Evolutionary conservation across 2,329 filamentous ascomycete genomes (phyloP).

Genomic region (Hypoxylon sp.): DNA sequence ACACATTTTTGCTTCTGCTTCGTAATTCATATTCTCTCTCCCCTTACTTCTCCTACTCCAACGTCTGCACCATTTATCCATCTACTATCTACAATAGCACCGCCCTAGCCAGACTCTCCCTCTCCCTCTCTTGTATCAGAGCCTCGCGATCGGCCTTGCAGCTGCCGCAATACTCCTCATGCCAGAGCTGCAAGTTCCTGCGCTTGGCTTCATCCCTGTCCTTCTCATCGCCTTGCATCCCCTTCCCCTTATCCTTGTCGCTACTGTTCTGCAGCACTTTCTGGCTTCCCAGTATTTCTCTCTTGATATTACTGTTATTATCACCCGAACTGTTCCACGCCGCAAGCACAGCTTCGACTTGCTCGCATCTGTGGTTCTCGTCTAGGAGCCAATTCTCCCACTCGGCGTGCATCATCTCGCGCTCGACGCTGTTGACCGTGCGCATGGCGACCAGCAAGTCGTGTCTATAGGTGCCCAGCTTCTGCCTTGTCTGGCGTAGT

Average conservation of each 20-base stretch:
- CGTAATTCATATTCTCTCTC: conserved; percentile 2
- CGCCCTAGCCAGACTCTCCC: conserved; percentile 23
- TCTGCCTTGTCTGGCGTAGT: conserved; percentile 84
- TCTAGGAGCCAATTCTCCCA: conserved; percentile 94
- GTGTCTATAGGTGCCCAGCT: conserved; percentile 86
- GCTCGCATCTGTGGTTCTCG: conserved; percentile 82
- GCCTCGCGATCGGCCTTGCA: conserved; percentile 64
- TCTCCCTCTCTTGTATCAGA: conserved; percentile 48
- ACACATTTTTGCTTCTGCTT: neutral
- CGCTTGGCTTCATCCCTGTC: conserved; percentile 43
- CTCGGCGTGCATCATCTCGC: conserved; percentile 86
- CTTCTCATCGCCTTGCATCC: conserved; percentile 1
- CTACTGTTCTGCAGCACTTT: conserved; percentile 51
- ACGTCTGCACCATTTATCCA: neutral
- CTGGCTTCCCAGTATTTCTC: conserved; percentile 47
- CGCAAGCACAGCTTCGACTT: conserved; percentile 66
- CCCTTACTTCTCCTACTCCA: neutral
- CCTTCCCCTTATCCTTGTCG: conserved; percentile 18
- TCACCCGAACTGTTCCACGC: conserved; percentile 41
- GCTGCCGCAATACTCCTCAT: conserved; percentile 70
- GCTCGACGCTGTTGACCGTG: conserved; percentile 89
- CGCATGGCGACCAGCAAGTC: conserved; percentile 92
- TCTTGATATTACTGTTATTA: conserved; percentile 11
- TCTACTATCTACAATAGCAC: neutral
- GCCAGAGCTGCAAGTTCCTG: conserved; percentile 63